Evolutionary conservation across 2,329 filamentous ascomycete genomes (phyloP).

Genomic region (Pseudopithomyces maydicus): DNA sequence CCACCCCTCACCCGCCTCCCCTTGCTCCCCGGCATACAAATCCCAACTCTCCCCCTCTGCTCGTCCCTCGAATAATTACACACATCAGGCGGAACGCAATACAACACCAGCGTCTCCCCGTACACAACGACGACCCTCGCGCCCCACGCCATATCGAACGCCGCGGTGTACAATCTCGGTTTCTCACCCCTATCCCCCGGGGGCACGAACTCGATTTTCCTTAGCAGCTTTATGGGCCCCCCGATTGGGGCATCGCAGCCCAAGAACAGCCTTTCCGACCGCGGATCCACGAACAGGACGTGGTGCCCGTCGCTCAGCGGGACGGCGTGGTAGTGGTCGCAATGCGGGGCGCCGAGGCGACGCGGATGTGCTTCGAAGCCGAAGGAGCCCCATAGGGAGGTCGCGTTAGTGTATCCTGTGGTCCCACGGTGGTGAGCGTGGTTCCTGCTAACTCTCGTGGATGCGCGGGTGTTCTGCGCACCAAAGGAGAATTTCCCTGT

Average conservation of each 20-base stretch:
- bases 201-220: conserved; percentile 61
- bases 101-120: conserved; percentile 60
- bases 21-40: conserved; percentile 17
- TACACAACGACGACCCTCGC: conserved; percentile 65
- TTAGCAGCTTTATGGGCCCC: conserved; percentile 61
- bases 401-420: conserved; percentile 19
- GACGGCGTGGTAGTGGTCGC: conserved; percentile 67
- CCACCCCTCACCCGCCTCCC: conserved; percentile 13
- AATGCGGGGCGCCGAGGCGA: conserved; percentile 20
- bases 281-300: conserved; percentile 68
- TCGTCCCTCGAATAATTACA: conserved; percentile 36
- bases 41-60: conserved; percentile 27
- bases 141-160: conserved; percentile 62
- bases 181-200: conserved; percentile 20
- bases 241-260: conserved; percentile 65
- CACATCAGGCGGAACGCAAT: conserved; percentile 63
- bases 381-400: conserved; percentile 28
- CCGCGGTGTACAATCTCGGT: conserved; percentile 62
- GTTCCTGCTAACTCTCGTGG: background rate
- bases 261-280: conserved; percentile 61
- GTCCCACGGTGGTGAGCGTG: background rate
- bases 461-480: background rate
- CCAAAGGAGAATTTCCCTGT: conserved; percentile 26
- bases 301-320: conserved; percentile 70
- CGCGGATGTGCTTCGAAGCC: conserved; percentile 22